Base-by-base conservation (phyloP, 75 land plant species). In the Pseudotsuga menziesii region DNA sequence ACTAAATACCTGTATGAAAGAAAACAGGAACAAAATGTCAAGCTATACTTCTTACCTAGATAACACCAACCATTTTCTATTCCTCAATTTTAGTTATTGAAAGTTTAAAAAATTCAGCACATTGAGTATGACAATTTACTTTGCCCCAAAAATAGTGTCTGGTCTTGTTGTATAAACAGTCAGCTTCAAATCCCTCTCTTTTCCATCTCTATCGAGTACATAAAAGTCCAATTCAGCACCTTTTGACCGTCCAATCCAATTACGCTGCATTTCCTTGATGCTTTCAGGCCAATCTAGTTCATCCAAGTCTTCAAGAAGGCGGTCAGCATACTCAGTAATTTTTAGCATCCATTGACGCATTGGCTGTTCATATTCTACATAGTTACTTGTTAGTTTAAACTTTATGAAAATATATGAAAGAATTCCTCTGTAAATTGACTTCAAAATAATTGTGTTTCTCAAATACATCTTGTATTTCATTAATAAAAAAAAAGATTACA, bases 281-380 rank as follows among this genome's bases (percentile, higher is more conserved):
- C 98, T 95, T 74, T 93, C 98, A 66, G 98, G 98, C 98, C 98
- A 95, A 76, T 95, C 94, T 79, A 95, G 94, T 6, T 85, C 96
- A 76, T 93, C 92, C 67, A 95, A 79, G 78, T 95, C 98, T 66
- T 93, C 90, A 75, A 95, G 92, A 82, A 95, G 94, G 35, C 96
- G 96, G 74, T 95, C 98, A 69, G 98, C 98, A 83, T 95, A 95
- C 22, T 86, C 88, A 72, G 98, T 95, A 57, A 95, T 95, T 82
- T 84, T 91, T 64, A 95, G 90, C 87, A 95, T 93, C 98, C 98
- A 95, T 62, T 95, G 98, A 61, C 94, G 81, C 98, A 95, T 95
- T 76, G 98, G 98, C 98, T 95, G 88, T 83, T 60, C 36, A 27
- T 79, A 69, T 57, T 32, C 54, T 22, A 70, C 29, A 73, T 19